Percentiles rank a stretch among this genome's conserved stretches.
These are phyloP conservation scores for Scenedesmus sp. DNA, from an alignment of 163 green algal genomes.

Conservation along the genomic window DNA sequence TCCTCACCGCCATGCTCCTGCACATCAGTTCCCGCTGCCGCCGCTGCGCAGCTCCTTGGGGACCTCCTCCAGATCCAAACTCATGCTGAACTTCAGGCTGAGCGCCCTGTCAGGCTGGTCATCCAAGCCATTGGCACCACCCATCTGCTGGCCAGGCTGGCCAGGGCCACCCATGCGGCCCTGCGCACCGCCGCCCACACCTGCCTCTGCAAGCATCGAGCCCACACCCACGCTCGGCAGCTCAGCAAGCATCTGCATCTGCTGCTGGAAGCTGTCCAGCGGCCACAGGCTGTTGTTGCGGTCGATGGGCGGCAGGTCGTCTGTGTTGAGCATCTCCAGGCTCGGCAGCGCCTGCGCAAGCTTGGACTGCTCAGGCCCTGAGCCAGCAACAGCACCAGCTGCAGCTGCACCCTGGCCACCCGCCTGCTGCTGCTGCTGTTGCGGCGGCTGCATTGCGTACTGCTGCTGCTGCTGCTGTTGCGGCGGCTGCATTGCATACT, in stretches of 20 bases:
- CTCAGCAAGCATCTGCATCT: conserved; percentile 54
- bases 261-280: conserved; percentile 51
- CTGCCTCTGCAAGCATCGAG: conserved; percentile 28
- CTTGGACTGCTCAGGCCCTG: conserved; percentile 39
- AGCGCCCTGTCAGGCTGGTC: conserved; percentile 26
- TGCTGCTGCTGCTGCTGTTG: background rate
- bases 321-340: conserved; percentile 64
- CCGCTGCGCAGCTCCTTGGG: conserved; percentile 12
- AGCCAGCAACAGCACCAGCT: background rate
- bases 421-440: conserved; percentile 10
- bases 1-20: background rate
- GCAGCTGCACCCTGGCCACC: background rate
- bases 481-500: background rate
- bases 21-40: background rate
- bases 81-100: conserved; percentile 51
- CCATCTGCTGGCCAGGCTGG: background rate
- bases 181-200: background rate
- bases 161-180: background rate
- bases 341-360: conserved; percentile 17
- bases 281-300: conserved; percentile 35
- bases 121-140: background rate
- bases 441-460: background rate
- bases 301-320: conserved; percentile 56
- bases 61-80: conserved; percentile 40
- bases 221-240: conserved; percentile 46